Percentiles rank a stretch among this genome's conserved stretches.
Conservation (phyloP, 2,329 filamentous ascomycete species). For the Ilyonectria robusta region DNA sequence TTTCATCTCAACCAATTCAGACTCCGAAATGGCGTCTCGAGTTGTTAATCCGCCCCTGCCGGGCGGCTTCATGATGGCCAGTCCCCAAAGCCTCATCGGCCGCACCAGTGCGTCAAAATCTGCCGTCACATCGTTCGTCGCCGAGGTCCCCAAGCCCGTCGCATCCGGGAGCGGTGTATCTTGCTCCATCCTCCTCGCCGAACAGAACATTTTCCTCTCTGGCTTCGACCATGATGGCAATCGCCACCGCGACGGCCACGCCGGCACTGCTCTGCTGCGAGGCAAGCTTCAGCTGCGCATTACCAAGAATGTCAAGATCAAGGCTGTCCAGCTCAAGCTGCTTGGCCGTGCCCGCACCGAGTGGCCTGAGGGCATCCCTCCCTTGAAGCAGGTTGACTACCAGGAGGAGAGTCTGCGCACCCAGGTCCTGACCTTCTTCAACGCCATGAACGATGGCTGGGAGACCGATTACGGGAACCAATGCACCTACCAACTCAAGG, state of each 20-base stretch:
- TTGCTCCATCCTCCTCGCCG: constrained; percentile 81
- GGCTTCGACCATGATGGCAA: constrained; percentile 82
- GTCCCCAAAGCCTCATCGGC: constrained; percentile 65
- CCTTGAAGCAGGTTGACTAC: constrained; percentile 84
- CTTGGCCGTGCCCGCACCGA: constrained; percentile 89
- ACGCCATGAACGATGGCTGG: constrained; percentile 76
- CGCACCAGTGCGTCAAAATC: constrained; percentile 63
- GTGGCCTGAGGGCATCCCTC: constrained; percentile 97
- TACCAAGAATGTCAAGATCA: constrained; percentile 92
- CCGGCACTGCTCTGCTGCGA: constrained; percentile 88
- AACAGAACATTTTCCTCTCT: constrained; percentile 84
- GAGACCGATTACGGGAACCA: constrained; percentile 75
- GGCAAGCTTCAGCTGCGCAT: constrained; percentile 87
- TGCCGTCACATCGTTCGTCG: constrained; percentile 65
- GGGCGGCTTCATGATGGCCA: constrained; percentile 48
- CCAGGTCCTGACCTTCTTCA: constrained; percentile 94
- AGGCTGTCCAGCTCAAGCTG: constrained; percentile 89
- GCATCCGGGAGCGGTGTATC: constrained; percentile 82
- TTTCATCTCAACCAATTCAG: constrained; percentile 36
- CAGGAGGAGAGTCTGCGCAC: constrained; percentile 90
- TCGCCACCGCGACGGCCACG: constrained; percentile 61
- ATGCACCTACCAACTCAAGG: constrained; percentile 68
- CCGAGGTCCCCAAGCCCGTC: constrained; percentile 78
- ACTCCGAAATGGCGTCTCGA: constrained; percentile 44
- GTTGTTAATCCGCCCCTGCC: constrained; percentile 37